Evolutionary conservation across 2,329 filamentous ascomycete species (phyloP).

Genomic region (Pleoardoris graminearum): DNA sequence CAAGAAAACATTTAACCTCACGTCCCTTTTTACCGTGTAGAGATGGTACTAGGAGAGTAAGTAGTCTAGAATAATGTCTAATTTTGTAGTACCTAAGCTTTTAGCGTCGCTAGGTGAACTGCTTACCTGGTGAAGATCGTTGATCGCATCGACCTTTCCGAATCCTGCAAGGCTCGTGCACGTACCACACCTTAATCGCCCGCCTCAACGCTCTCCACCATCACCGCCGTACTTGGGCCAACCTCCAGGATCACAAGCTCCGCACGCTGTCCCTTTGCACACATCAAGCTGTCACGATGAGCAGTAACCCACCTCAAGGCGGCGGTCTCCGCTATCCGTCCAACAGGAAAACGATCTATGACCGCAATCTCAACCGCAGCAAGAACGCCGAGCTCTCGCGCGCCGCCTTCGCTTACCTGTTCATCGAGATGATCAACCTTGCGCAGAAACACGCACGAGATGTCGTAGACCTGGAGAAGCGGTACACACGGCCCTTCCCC

Average conservation of each 20-base stretch:
- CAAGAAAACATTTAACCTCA: no score
- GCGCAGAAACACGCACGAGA: constrained; percentile 88
- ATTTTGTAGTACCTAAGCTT: no score
- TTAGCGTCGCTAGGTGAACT: no score
- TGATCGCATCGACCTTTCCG: no score
- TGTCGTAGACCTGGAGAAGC: constrained; percentile 90
- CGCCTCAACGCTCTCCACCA: not conserved
- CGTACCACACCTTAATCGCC: constrained; percentile 4
- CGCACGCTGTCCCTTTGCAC: not conserved
- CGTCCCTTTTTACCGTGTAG: no score
- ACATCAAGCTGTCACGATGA: constrained; percentile 22
- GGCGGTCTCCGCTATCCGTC: constrained; percentile 80
- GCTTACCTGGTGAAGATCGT: no score
- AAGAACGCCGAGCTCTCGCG: constrained; percentile 88
- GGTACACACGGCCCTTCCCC: constrained; percentile 58
- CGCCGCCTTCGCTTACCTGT: constrained; percentile 92
- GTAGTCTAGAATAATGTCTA: no score
- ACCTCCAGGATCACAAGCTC: not conserved
- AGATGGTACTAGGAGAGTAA: no score
- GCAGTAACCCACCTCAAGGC: constrained; percentile 24
- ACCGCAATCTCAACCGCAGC: constrained; percentile 87
- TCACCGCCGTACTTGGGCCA: not conserved
- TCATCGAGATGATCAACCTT: constrained; percentile 95
- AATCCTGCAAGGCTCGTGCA: no score
- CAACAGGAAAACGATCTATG: constrained; percentile 97